These are phyloP conservation scores for Trichocladium uniseriatum DNA, from an alignment of 495 filamentous ascomycete genomes.

Conservation along the genomic window DNA sequence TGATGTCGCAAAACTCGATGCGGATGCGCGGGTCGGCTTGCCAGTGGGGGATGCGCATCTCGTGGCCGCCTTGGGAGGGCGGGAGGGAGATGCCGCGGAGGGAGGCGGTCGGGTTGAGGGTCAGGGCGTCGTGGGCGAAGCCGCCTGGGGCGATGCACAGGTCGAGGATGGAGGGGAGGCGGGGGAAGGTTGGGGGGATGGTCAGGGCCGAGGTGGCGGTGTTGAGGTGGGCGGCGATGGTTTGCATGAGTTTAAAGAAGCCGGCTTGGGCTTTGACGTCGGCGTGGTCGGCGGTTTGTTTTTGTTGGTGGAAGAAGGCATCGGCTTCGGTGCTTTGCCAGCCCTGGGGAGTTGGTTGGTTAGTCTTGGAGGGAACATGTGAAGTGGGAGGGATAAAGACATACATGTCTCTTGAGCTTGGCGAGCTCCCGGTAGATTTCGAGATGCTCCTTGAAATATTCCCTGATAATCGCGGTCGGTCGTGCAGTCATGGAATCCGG, in stretches of 20 bases:
- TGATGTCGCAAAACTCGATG: conserved; percentile 41
- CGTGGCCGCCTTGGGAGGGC: conserved; percentile 32
- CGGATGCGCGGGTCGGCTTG: conserved; percentile 3
- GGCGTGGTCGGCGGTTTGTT: conserved; percentile 1
- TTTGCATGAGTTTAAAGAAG: conserved; percentile 2
- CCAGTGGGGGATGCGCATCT: conserved; percentile 25
- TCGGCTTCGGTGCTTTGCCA: neutral
- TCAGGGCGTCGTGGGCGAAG: conserved; percentile 33
- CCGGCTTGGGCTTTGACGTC: neutral
- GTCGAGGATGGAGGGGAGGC: conserved; percentile 35
- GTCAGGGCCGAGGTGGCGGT: neutral
- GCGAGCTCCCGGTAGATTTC: neutral
- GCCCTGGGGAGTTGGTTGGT: neutral
- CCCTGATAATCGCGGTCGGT: neutral
- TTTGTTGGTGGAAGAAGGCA: neutral
- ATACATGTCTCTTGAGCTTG: neutral
- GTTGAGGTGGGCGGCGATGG: conserved; percentile 2
- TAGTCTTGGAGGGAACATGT: neutral
- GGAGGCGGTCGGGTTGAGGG: conserved; percentile 27
- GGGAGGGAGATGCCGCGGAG: conserved; percentile 40
- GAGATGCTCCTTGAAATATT: neutral
- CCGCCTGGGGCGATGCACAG: conserved; percentile 52
- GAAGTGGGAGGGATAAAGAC: neutral
- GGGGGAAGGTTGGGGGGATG: neutral
- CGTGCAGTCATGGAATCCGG: neutral